Base-by-base conservation (phyloP, 1,139 yeast genomes). In the Wickerhamiella infanticola region DNA sequence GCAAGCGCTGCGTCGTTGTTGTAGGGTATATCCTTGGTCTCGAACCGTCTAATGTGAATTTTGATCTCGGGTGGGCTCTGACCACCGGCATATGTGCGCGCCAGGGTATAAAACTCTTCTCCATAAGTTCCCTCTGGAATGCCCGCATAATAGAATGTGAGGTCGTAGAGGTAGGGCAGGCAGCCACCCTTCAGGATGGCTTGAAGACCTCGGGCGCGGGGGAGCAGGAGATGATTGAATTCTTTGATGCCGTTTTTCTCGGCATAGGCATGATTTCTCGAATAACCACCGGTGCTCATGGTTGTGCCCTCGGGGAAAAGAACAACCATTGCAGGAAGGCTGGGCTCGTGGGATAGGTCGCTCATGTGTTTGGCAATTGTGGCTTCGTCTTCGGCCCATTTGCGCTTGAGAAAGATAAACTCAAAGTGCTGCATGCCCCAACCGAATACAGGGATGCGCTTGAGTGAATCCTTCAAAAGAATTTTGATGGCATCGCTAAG, bases 231-330 rank as follows among this genome's bases (percentile, higher is more conserved):
- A 60, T 85, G 78, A 42, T 70, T 68, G 50, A 82, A 72, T 53
- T 55, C 54, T 13, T 50, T 50, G 44, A 64, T 61, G 24, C 71
- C 70, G 39, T 69, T 63, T 51, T 77, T 73, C 8, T 63, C 64
- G 27, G 83, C 81, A 62, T 67, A 90, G 13, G 62, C 69, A 13
- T 66, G 67, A 3, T 88, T 77, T 49, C 74, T 74, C 5, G 58
- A 65, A 43, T 74, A 70, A 3, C 95, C 85, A 52, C 75, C 72
- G 9, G 68, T 68, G 37, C 93, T 79, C 49, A 83, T 67, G 45
- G 86, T 93, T 0, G 99, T 90, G 2, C 99, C 99, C 62, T 90
- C 99, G 1, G 99, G 98, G 63, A 81, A 90, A 35, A 90, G 62
- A 27, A 88, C 63, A 46, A 90, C 52, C 70, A 70, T 67, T n/a